A percentile compares a stretch with the other conserved stretches of the same genome.
Evolutionary conservation across 2,329 filamentous ascomycete genomes (phyloP).

Genomic region (Pyrenophora tritici-repentis): DNA sequence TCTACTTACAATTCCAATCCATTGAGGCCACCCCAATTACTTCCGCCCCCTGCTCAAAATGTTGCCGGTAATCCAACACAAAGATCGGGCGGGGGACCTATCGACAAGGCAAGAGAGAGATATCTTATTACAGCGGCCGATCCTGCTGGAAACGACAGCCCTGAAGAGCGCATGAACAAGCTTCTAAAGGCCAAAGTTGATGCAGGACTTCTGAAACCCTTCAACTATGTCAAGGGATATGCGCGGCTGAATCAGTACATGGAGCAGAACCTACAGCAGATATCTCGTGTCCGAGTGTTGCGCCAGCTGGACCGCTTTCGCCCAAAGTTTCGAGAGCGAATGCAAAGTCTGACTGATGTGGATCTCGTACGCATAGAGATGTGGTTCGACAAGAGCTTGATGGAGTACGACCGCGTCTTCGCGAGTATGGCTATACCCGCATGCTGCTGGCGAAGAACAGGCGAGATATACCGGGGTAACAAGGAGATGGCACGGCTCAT

Average conservation of each 20-base stretch:
- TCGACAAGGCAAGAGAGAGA: constrained; percentile 75
- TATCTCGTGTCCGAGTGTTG: constrained; percentile 87
- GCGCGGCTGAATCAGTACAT: constrained; percentile 88
- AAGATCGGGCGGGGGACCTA: constrained; percentile 64
- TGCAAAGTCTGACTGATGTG: constrained; percentile 88
- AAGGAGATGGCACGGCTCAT: constrained; percentile 99
- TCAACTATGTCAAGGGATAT: constrained; percentile 98
- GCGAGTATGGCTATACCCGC: constrained; percentile 98
- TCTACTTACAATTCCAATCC: constrained; percentile 49
- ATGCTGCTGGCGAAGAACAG: constrained; percentile 94
- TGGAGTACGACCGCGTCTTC: constrained; percentile 98
- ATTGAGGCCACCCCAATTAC: constrained; percentile 52
- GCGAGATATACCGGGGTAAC: constrained; percentile 96
- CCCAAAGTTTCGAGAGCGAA: constrained; percentile 94
- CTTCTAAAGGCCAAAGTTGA: constrained; percentile 95
- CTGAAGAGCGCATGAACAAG: constrained; percentile 94
- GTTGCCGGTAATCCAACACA: constrained; percentile 61
- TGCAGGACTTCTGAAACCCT: constrained; percentile 89
- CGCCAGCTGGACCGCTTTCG: constrained; percentile 90
- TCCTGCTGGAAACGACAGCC: constrained; percentile 80
- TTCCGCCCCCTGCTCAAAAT: constrained; percentile 51
- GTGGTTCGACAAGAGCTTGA: constrained; percentile 96
- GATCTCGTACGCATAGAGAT: constrained; percentile 95
- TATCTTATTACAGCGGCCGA: constrained; percentile 98
- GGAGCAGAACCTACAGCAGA: constrained; percentile 80